Conservation (phyloP, 2,329 filamentous ascomycete genomes). For the Sarocladium oryzae region DNA sequence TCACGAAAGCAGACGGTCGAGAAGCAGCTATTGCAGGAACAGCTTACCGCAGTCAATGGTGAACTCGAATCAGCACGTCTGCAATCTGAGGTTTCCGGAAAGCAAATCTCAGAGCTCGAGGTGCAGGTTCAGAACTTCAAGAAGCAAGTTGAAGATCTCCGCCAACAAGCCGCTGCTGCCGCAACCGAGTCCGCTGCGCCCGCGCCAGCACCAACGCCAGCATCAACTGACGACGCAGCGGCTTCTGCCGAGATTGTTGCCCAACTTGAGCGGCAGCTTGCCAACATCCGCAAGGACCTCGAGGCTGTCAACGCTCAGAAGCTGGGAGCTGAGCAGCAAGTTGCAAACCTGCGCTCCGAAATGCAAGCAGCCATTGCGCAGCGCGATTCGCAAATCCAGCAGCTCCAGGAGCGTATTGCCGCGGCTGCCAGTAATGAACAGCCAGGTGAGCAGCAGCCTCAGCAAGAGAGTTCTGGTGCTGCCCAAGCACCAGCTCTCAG, state of each 20-base stretch:
- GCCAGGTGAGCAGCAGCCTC: slow-evolving; percentile 10
- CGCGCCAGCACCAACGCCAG: neutral
- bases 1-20: slow-evolving; percentile 48
- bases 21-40: slow-evolving; percentile 45
- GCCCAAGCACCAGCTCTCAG: slow-evolving; percentile 29
- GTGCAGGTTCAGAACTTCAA: slow-evolving; percentile 38
- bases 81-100: slow-evolving; percentile 23
- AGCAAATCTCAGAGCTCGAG: slow-evolving; percentile 31
- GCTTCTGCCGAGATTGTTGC: slow-evolving; percentile 39
- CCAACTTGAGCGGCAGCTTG: slow-evolving; percentile 43
- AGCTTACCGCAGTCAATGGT: slow-evolving; percentile 38
- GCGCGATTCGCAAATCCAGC: slow-evolving; percentile 51
- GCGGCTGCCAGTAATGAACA: slow-evolving; percentile 2
- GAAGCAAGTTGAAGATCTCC: slow-evolving; percentile 32
- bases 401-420: slow-evolving; percentile 31
- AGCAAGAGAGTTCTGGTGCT: slow-evolving; percentile 13
- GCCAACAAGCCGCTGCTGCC: slow-evolving; percentile 25
- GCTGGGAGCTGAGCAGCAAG: slow-evolving; percentile 57
- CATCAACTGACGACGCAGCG: slow-evolving; percentile 24
- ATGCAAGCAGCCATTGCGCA: slow-evolving; percentile 57
- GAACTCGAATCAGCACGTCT: slow-evolving; percentile 49
- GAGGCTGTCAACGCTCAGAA: slow-evolving; percentile 62
- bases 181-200: slow-evolving; percentile 29
- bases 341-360: slow-evolving; percentile 48
- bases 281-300: slow-evolving; percentile 51